Evolutionary conservation across 148 eudicot species (phyloP), one percentile per base, ranked within the genome.

Genomic region (Rhododendron ferrugineum): DNA sequence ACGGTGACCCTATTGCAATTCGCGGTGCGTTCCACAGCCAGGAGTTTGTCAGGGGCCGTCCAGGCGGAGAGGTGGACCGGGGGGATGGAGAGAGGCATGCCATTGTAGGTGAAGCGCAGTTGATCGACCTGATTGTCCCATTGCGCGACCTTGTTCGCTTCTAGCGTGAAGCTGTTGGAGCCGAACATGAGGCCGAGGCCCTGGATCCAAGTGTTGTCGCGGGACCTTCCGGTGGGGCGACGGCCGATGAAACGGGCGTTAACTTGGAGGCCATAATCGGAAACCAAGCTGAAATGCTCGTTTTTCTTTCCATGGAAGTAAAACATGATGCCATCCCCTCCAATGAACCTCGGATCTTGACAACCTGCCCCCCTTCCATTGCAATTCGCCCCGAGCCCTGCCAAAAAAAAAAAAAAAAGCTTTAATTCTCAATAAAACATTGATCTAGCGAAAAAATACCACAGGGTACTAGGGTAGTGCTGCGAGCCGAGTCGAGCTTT

Each of bases 161-260:
- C 78, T 2, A 89, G 26, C 36, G 89, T 84, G 85, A 89, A 84
- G 64, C 10, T 84, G 86, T 88, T 85, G 62, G 85, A 68, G 11
- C 73, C 78, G 49, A 88, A 89, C 62, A 86, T 75, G 60, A 89
- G 88, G 28, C 88, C 89, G 6, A 89, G 78, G 56, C 88, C 87
- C 54, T 89, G 87, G 77, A 89, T 86, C 91, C 91, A 89, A 3
- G 91, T 89, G 77, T 81, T 83, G 88, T 89, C 89, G 23, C 88
- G 88, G 14, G 87, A 47, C 42, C 89, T 64, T 13, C 88, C 84
- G 20, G 60, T 34, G 9, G 88, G 88, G 0, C 91, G 85, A 15
- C 72, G 74, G 1, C 89, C 91, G 58, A 89, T 89, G 80, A 89
- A 87, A 30, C 78, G 89, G 20, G 91, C 89, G 47, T 87, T 89